Evolutionary conservation across 2,329 filamentous ascomycete species (phyloP).

Genomic region (Nigrospora sphaerica): DNA sequence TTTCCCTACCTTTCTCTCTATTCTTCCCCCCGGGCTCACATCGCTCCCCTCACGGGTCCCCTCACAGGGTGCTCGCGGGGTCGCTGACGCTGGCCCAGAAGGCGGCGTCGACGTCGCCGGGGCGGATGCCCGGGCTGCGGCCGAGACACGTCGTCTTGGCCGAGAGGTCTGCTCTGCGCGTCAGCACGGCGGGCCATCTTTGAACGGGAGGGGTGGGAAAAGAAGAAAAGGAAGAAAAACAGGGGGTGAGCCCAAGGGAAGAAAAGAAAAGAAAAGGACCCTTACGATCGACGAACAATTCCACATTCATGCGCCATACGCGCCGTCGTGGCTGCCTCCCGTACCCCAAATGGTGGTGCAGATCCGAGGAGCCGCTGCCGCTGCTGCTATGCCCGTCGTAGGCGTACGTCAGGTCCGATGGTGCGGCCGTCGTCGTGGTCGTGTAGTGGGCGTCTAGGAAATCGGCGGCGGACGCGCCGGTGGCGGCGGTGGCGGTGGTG

Average conservation of each 20-base stretch:
- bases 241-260: too few species aligned
- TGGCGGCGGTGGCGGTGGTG: too few species aligned
- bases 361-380: too few species aligned
- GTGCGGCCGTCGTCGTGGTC: too few species aligned
- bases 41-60: too few species aligned
- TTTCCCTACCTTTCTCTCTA: too few species aligned
- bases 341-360: constrained; percentile 7
- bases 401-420: too few species aligned
- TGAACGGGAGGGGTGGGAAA: neutral
- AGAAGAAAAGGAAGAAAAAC: too few species aligned
- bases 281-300: constrained; percentile 20
- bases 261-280: neutral
- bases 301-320: constrained; percentile 15
- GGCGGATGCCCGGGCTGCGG: constrained; percentile 19
- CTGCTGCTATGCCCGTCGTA: too few species aligned
- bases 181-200: neutral
- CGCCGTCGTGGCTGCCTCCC: neutral
- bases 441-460: too few species aligned
- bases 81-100: constrained; percentile 19
- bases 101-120: constrained; percentile 16
- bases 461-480: too few species aligned
- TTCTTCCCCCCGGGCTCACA: too few species aligned
- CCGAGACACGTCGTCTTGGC: constrained; percentile 17
- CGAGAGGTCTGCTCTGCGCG: constrained; percentile 11
- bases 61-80: neutral